These are phyloP conservation scores for Colletotrichum orchidophilum DNA, from an alignment of 2,329 filamentous ascomycete genomes.

Conservation along the genomic window DNA sequence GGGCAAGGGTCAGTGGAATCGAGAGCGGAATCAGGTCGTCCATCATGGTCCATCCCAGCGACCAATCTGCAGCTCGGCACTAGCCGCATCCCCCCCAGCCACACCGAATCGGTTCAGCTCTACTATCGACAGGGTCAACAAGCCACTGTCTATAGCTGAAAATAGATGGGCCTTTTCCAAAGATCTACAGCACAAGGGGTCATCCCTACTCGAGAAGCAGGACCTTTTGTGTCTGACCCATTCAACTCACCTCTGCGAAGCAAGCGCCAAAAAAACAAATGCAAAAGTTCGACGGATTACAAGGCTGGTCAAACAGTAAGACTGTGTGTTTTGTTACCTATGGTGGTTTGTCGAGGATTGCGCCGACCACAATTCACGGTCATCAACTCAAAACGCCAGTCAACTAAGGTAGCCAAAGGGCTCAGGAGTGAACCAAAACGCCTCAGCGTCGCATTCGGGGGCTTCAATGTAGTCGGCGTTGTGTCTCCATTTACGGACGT, in stretches of 20 bases:
- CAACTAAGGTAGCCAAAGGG: not conserved
- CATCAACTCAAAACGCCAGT: no score
- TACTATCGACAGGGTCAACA: not conserved
- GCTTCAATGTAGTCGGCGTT: not conserved
- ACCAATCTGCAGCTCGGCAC: not conserved
- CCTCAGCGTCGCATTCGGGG: not conserved
- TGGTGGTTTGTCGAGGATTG: no score
- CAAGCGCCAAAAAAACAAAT: not conserved
- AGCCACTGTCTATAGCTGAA: not conserved
- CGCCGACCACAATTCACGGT: no score
- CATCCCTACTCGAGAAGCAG: not conserved
- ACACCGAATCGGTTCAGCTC: not conserved
- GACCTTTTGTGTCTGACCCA: not conserved
- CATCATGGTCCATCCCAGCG: not conserved
- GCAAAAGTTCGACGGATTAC: no score
- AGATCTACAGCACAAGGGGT: not conserved
- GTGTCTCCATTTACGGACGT: not conserved
- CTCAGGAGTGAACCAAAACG: not conserved
- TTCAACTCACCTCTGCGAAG: not conserved
- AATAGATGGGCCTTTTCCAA: not conserved
- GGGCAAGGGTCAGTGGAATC: not conserved
- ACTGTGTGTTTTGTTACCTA: no score
- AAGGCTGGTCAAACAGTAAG: no score
- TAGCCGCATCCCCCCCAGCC: not conserved
- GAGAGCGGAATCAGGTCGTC: not conserved